Evolutionary conservation across 352 stramenopile genomes (phyloP), one percentile per base, ranked within the genome.

Genomic region (Pythium brachiatum): DNA sequence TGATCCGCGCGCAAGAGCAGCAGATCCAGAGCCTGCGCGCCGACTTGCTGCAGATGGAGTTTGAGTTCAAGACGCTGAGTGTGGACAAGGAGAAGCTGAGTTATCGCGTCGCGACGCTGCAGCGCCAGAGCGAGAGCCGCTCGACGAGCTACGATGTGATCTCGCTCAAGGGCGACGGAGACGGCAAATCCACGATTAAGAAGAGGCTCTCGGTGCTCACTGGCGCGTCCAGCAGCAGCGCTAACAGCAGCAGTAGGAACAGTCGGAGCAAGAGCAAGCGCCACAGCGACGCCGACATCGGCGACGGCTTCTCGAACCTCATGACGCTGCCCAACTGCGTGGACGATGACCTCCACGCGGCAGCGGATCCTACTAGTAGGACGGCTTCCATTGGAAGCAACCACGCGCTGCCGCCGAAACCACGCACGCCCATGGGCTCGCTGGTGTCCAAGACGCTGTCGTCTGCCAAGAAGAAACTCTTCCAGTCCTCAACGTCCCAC

Each of bases 1-100:
- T 79, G 41, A 48, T 85, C n/a, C 47, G 64, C 21, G 63, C 68
- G n/a, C 75, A 88, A 56, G 76, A 82, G 38, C 64, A 78, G 34
- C 39, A 79, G 41, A 88, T 88, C 47, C 46, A 64, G 38, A 86
- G 75, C 59, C 66, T 90, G 32, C 73, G 81, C 3, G 72, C 73
- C 36, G 77, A 88, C 54, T 44, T 90, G 13, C 47, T 85, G 43
- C 73, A 87, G 51, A 86, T 86, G 76, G 81, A 88, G 50, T 87
- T 90, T 54, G 81, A 90, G 62, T 71, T 72, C 57, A 76, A 78
- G 60, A 88, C 81, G 16, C 55, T 88, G 36, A 62, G 59, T 4
- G 60, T 79, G 16, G 75, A 83, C 59, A 81, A 77, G 50, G 55
- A 75, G 1, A 64, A 57, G 27, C 60, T 86, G 8, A 68, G 59